Conservation (phyloP, 2,329 filamentous ascomycete genomes). For the Apiospora saccharicola region DNA sequence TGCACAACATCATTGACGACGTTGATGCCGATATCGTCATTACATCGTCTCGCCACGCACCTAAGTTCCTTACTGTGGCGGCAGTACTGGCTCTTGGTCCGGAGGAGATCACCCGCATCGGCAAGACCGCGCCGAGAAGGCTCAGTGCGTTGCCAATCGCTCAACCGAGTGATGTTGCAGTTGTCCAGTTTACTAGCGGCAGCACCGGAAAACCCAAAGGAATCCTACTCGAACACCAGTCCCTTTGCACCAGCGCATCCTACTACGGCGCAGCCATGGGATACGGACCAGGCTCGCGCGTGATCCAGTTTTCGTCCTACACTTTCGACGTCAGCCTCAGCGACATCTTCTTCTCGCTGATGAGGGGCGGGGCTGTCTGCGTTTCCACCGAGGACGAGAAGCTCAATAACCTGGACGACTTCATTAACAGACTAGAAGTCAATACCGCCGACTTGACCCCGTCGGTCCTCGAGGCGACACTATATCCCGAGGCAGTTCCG, state of each 20-base stretch:
- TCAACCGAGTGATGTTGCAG: background rate
- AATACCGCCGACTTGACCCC: constrained; percentile 18
- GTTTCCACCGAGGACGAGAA: constrained; percentile 17
- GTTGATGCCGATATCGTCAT: constrained; percentile 15
- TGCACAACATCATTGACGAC: background rate
- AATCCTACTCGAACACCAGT: constrained; percentile 14
- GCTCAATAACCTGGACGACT: background rate
- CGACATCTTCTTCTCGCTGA: constrained; percentile 17
- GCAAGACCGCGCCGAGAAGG: background rate
- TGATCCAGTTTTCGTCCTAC: constrained; percentile 18
- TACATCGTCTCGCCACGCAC: constrained; percentile 19
- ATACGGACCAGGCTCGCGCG: constrained; percentile 1
- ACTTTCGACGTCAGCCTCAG: constrained; percentile 23
- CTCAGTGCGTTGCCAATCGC: background rate
- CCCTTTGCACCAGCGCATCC: background rate
- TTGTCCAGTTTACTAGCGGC: background rate
- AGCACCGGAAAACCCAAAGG: constrained; percentile 16
- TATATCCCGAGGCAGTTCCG: constrained; percentile 12
- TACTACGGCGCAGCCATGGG: constrained; percentile 7
- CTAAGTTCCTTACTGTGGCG: constrained; percentile 24
- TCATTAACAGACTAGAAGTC: background rate
- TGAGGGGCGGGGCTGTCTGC: constrained; percentile 11
- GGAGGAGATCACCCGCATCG: constrained; percentile 24
- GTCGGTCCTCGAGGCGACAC: background rate
- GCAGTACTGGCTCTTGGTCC: constrained; percentile 24